Evolutionary conservation across 441 rosid genomes (phyloP).

Genomic region (Populus hybrid): DNA sequence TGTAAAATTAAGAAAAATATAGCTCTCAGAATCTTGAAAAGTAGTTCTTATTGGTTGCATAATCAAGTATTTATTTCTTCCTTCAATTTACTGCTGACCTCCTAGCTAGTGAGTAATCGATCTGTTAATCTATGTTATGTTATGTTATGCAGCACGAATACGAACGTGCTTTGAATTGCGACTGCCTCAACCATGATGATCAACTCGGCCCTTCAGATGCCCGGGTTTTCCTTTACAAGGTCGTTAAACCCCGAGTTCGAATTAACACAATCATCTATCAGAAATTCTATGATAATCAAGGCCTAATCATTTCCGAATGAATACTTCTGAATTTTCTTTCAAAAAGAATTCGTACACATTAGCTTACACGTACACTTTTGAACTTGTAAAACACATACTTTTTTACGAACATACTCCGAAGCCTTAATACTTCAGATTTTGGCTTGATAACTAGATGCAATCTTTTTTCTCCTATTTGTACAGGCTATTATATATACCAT

Average conservation of each 20-base stretch:
- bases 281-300: neutral
- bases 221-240: conserved; percentile 33
- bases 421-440: no score
- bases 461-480: neutral
- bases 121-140: neutral
- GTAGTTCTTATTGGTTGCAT: no score
- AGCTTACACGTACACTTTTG: no score
- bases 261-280: neutral
- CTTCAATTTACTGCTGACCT: no score
- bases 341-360: no score
- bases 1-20: no score
- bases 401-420: no score
- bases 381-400: no score
- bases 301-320: neutral
- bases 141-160: conserved; percentile 42
- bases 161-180: conserved; percentile 40
- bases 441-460: no score
- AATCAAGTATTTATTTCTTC: no score
- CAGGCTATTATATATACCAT: conserved; percentile 26
- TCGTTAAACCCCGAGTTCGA: neutral
- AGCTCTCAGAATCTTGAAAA: no score
- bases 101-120: no score
- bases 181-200: conserved; percentile 24
- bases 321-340: neutral
- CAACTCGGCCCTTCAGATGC: conserved; percentile 25